Percentiles rank a stretch among this genome's conserved stretches.
Conservation (phyloP, 768 basidiomycete species). For the Termitomyces sp. region DNA sequence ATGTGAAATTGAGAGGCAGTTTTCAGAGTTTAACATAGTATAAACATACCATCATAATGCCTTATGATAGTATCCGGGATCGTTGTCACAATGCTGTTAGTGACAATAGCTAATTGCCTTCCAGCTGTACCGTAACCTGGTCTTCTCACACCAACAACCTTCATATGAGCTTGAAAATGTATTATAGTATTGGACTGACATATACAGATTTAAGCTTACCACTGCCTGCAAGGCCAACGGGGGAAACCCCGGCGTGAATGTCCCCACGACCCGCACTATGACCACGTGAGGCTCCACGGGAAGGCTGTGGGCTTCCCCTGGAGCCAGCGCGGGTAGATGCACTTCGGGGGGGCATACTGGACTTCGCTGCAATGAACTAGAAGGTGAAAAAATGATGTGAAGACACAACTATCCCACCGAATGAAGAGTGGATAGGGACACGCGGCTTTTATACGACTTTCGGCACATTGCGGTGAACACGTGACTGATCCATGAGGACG, state of each 20-base stretch:
- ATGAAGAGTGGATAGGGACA: not conserved
- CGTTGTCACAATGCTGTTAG: constrained; percentile 13
- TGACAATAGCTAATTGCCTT: constrained; percentile 18
- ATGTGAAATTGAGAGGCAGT: not conserved
- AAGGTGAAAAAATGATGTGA: not conserved
- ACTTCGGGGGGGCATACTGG: constrained; percentile 1
- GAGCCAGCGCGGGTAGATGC: not conserved
- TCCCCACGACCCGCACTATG: constrained; percentile 25
- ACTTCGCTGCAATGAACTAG: not conserved
- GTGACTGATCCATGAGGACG: not conserved
- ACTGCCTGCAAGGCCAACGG: constrained; percentile 22
- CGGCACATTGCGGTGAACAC: not conserved
- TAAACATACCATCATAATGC: constrained; percentile 19
- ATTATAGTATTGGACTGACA: constrained; percentile 3
- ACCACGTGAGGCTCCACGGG: constrained; percentile 17
- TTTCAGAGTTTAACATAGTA: not conserved
- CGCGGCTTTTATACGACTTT: not conserved
- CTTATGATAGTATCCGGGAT: constrained; percentile 14
- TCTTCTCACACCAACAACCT: constrained; percentile 27
- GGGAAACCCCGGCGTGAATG: constrained; percentile 8
- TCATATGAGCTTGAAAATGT: constrained; percentile 19
- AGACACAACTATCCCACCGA: not conserved
- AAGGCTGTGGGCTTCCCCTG: constrained; percentile 15
- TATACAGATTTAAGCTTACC: constrained; percentile 20
- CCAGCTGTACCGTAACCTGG: constrained; percentile 29